Conservation (phyloP, 2,329 filamentous ascomycete species). For the Cladophialophora bantiana region DNA sequence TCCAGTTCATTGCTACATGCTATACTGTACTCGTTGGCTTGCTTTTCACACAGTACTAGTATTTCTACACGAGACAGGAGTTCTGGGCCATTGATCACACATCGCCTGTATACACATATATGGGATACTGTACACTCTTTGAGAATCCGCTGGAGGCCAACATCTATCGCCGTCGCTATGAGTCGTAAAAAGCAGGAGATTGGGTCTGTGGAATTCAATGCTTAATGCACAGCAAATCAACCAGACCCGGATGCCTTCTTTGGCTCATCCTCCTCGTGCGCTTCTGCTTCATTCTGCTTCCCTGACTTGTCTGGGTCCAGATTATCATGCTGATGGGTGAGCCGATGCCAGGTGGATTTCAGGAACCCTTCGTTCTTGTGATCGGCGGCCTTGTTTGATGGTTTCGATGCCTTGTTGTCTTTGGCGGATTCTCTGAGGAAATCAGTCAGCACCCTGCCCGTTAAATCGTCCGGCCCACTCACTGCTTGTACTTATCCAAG, state of each 20-base stretch:
- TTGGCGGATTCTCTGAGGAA: conserved; percentile 25
- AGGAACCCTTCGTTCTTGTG: conserved; percentile 89
- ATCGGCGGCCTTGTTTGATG: conserved; percentile 39
- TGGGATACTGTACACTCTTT: conserved; percentile 13
- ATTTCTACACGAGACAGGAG: conserved; percentile 15
- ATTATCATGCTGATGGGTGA: conserved; percentile 73
- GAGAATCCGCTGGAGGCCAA: neutral
- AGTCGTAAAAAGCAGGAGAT: conserved; percentile 25
- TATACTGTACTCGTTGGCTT: neutral
- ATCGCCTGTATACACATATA: neutral
- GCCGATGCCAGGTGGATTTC: conserved; percentile 89
- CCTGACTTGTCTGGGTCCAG: conserved; percentile 44
- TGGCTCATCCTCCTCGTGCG: conserved; percentile 44
- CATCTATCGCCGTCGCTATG: conserved; percentile 36
- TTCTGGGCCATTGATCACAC: conserved; percentile 6
- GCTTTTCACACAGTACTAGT: neutral
- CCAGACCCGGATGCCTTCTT: conserved; percentile 51
- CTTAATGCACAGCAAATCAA: conserved; percentile 36
- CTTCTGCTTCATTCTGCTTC: conserved; percentile 37
- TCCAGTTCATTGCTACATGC: neutral
- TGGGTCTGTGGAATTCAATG: conserved; percentile 7
- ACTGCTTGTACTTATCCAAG: conserved; percentile 63
- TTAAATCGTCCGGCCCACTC: conserved; percentile 45
- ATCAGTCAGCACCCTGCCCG: conserved; percentile 23
- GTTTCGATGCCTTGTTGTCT: conserved; percentile 31